phyloP scores from a whole-genome alignment of 148 eudicot genomes.

The Suaeda aralocaspica region DNA sequence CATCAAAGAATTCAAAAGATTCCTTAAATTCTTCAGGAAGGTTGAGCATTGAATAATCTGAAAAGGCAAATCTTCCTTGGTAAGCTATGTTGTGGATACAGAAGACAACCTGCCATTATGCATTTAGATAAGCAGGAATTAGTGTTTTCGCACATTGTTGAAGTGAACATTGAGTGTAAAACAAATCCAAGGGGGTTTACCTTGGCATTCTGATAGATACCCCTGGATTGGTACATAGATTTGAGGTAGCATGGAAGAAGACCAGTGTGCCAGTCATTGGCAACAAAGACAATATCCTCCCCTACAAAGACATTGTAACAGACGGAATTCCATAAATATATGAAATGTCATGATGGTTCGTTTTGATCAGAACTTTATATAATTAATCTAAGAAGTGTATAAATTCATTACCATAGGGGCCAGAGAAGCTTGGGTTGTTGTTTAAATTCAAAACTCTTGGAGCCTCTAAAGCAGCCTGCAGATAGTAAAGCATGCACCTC shows the following conservation, averaged over 20 bases:
- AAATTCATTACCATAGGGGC: constrained; percentile 70
- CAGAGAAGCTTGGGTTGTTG: constrained; percentile 63
- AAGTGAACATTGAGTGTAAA: not conserved
- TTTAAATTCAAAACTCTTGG: constrained; percentile 75
- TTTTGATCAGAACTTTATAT: not conserved
- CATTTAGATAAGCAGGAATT: not conserved
- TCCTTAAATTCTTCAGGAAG: constrained; percentile 65
- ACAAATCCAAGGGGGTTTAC: constrained; percentile 24
- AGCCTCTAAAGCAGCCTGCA: constrained; percentile 93
- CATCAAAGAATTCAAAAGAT: constrained; percentile 85
- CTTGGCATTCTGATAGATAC: constrained; percentile 68
- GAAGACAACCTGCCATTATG: constrained; percentile 62
- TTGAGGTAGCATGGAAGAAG: constrained; percentile 91
- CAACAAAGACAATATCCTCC: constrained; percentile 83
- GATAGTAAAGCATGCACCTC: not conserved
- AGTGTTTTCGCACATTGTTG: not conserved
- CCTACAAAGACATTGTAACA: constrained; percentile 39
- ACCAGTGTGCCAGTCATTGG: constrained; percentile 97
- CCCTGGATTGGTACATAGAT: constrained; percentile 59
- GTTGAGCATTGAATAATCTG: constrained; percentile 72
- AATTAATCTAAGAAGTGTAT: not conserved
- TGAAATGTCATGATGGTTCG: not conserved
- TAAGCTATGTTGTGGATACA: constrained; percentile 99
- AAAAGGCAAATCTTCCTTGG: constrained; percentile 79
- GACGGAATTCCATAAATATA: not conserved